phyloP scores from a whole-genome alignment of 257 asterid species.

The Coffea canephora region DNA sequence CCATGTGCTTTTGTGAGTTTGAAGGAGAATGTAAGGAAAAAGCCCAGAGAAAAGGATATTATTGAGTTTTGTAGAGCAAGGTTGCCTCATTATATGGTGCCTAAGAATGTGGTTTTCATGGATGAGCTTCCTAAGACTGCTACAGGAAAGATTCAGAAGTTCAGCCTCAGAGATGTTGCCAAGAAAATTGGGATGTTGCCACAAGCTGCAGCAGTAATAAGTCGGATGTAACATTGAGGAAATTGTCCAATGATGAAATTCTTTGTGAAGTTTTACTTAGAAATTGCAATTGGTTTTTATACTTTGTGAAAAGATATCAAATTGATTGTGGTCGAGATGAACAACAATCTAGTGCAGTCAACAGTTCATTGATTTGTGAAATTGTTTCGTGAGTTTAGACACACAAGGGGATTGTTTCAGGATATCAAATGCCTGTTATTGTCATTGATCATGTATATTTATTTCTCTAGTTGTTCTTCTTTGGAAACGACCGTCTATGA shows the following conservation, averaged over 20 bases:
- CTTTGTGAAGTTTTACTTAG: neutral
- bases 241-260: neutral
- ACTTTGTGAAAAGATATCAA: neutral
- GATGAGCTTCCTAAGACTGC: constrained; percentile 84
- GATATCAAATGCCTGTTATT: no score
- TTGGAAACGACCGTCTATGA: no score
- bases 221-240: constrained; percentile 6
- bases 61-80: constrained; percentile 45
- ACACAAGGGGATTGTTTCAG: no score
- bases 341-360: neutral
- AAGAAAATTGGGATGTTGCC: constrained; percentile 38
- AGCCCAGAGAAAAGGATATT: constrained; percentile 48
- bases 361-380: no score
- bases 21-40: constrained; percentile 36
- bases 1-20: constrained; percentile 80
- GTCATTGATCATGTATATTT: no score
- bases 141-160: constrained; percentile 77
- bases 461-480: no score
- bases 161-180: constrained; percentile 56
- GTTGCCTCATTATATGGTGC: constrained; percentile 71
- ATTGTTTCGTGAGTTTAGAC: no score
- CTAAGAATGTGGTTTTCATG: constrained; percentile 56
- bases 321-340: neutral
- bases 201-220: neutral
- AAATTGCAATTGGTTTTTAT: neutral